These are phyloP conservation scores for Lichenothelia convexa DNA, from an alignment of 495 filamentous ascomycete species.

Conservation along the genomic window DNA sequence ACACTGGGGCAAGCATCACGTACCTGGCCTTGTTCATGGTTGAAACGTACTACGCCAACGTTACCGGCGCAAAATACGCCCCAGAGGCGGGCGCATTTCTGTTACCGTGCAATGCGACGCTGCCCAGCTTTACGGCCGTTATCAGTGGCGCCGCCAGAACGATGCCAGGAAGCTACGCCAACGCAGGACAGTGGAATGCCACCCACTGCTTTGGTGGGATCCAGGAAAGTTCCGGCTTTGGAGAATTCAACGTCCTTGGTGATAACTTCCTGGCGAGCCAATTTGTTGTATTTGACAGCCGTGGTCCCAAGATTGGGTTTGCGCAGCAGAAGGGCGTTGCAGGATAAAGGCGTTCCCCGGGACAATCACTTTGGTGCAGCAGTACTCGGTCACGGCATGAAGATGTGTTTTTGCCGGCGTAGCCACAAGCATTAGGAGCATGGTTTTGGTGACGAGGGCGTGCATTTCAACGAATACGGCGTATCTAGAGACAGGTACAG, in stretches of 20 bases:
- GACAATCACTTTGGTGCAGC: no score
- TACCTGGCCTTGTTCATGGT: constrained; percentile 40
- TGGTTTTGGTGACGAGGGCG: no score
- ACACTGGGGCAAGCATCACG: constrained; percentile 56
- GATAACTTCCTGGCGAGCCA: constrained; percentile 66
- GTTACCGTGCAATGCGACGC: constrained; percentile 42
- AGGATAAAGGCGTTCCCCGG: no score
- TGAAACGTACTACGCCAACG: constrained; percentile 41
- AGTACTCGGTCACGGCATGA: no score
- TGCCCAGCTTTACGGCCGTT: constrained; percentile 44
- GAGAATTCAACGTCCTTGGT: constrained; percentile 51
- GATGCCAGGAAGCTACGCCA: constrained; percentile 38
- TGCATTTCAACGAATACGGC: no score
- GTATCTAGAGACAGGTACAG: no score
- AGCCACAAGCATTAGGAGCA: no score
- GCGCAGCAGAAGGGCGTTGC: constrained; percentile 40
- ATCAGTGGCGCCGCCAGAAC: constrained; percentile 31
- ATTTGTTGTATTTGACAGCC: constrained; percentile 55
- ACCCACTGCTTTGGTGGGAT: constrained; percentile 22
- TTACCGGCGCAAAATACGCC: constrained; percentile 32
- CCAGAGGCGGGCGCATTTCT: constrained; percentile 39
- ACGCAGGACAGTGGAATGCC: constrained; percentile 26
- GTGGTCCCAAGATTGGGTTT: constrained; percentile 40
- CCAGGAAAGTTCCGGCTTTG: constrained; percentile 36
- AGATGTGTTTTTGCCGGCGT: no score